Conservation (phyloP, 352 stramenopile genomes). For the Globisporangium camurandrum region DNA sequence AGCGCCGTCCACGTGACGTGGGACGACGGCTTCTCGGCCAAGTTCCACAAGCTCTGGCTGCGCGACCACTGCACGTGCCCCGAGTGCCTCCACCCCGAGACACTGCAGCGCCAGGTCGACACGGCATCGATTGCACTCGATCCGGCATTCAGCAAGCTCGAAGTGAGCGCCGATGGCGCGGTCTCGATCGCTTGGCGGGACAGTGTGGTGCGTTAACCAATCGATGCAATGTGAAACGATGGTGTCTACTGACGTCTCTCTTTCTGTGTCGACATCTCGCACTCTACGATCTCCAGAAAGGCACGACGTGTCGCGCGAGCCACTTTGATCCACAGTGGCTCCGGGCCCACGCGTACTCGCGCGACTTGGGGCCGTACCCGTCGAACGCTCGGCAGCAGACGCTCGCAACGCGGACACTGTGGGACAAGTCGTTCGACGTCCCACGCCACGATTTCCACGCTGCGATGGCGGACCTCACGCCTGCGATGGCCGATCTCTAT, state of each 20-base stretch:
- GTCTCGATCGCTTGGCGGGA: conserved; percentile 56
- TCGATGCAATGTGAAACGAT: background rate
- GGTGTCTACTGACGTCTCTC: background rate
- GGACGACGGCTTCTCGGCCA: conserved; percentile 64
- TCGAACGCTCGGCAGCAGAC: conserved; percentile 50
- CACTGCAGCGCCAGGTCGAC: conserved; percentile 65
- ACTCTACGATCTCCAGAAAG: conserved; percentile 20
- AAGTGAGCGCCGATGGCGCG: conserved; percentile 21
- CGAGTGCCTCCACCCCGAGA: conserved; percentile 60
- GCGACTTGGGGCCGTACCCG: conserved; percentile 36
- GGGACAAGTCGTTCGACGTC: conserved; percentile 36
- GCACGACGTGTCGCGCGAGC: conserved; percentile 47
- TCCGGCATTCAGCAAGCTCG: conserved; percentile 28
- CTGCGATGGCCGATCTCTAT: conserved; percentile 69
- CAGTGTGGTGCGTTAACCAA: conserved; percentile 27
- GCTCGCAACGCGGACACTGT: conserved; percentile 41
- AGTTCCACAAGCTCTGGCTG: conserved; percentile 84
- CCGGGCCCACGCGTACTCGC: conserved; percentile 60
- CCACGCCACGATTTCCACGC: conserved; percentile 36
- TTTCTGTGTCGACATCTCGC: too few relatives aligned
- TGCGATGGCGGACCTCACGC: conserved; percentile 45
- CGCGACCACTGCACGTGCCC: conserved; percentile 75
- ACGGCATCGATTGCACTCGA: conserved; percentile 70
- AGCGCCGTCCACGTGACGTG: conserved; percentile 60
- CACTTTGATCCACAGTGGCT: conserved; percentile 69